Percentiles rank a stretch among this genome's conserved stretches.
phyloP scores from a whole-genome alignment of 768 basidiomycete species.

The Termitomyces sp. region DNA sequence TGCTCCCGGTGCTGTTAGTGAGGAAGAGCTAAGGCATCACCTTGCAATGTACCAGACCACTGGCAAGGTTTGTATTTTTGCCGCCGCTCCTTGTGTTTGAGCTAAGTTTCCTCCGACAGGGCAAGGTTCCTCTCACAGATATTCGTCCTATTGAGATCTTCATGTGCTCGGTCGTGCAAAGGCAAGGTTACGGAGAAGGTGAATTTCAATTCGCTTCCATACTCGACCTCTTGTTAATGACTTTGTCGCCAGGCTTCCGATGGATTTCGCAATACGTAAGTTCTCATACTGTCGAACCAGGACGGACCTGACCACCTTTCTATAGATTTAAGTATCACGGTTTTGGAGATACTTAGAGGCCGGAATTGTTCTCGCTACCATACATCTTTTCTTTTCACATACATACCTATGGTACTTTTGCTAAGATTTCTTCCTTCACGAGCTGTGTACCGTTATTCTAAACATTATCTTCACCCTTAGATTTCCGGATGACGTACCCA shows the following conservation, averaged over 20 bases:
- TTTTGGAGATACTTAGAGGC: conserved; percentile 3
- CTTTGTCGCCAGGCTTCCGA: conserved; percentile 64
- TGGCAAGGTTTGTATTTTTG: conserved; percentile 71
- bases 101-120: conserved; percentile 47
- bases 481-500: neutral
- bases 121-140: conserved; percentile 94
- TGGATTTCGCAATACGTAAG: conserved; percentile 97
- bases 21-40: conserved; percentile 94
- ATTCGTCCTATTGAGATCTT: conserved; percentile 98
- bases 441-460: conserved; percentile 9
- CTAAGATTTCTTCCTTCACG: conserved; percentile 4
- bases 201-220: conserved; percentile 10
- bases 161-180: conserved; percentile 99
- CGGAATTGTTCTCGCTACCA: conserved; percentile 1
- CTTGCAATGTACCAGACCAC: conserved; percentile 99
- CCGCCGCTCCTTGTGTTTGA: neutral
- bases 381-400: conserved; percentile 1
- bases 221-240: neutral
- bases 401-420: conserved; percentile 4
- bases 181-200: conserved; percentile 98
- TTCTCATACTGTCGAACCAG: conserved; percentile 5
- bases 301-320: neutral
- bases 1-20: conserved; percentile 94
- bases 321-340: conserved; percentile 31
- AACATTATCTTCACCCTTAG: conserved; percentile 3